These are phyloP conservation scores for Stentor coeruleus DNA, from an alignment of 73 alveolate genomes.

Conservation along the genomic window DNA sequence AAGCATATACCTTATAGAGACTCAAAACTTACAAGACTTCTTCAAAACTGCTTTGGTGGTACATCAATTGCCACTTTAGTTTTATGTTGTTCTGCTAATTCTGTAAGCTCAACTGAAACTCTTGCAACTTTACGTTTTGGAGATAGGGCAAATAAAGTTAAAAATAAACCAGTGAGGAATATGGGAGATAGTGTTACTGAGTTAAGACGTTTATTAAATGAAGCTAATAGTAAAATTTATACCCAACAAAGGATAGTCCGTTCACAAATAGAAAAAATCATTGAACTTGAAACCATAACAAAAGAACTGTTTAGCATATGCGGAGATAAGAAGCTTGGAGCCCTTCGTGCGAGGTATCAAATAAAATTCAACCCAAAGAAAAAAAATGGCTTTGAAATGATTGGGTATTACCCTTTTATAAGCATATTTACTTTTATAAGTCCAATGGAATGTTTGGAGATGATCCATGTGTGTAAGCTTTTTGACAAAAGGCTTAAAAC, in stretches of 20 bases:
- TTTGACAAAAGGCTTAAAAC: not conserved
- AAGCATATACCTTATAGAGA: slow-evolving; percentile 90
- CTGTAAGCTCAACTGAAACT: slow-evolving; percentile 62
- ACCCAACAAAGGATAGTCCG: not conserved
- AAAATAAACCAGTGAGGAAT: slow-evolving; percentile 56
- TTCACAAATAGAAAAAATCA: not conserved
- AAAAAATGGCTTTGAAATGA: not conserved
- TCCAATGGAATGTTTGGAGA: not conserved
- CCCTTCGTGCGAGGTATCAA: not conserved
- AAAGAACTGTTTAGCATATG: not conserved
- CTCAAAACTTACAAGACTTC: slow-evolving; percentile 84
- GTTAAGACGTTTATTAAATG: not conserved
- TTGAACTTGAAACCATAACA: not conserved
- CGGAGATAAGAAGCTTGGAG: not conserved
- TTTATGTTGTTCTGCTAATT: slow-evolving; percentile 57
- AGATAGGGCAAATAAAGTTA: slow-evolving; percentile 64
- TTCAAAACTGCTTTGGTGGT: slow-evolving; percentile 90
- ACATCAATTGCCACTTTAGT: slow-evolving; percentile 65
- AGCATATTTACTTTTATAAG: not conserved
- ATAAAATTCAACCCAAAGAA: not conserved
- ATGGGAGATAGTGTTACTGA: slow-evolving; percentile 22
- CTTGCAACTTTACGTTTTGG: slow-evolving; percentile 64
- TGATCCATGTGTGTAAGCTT: not conserved
- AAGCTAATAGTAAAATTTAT: not conserved
- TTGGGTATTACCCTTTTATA: slow-evolving; percentile 6